Evolutionary conservation across 345 rosid genomes (phyloP), one percentile per base, ranked within the genome.

Genomic region (Conringia planisiliqua): DNA sequence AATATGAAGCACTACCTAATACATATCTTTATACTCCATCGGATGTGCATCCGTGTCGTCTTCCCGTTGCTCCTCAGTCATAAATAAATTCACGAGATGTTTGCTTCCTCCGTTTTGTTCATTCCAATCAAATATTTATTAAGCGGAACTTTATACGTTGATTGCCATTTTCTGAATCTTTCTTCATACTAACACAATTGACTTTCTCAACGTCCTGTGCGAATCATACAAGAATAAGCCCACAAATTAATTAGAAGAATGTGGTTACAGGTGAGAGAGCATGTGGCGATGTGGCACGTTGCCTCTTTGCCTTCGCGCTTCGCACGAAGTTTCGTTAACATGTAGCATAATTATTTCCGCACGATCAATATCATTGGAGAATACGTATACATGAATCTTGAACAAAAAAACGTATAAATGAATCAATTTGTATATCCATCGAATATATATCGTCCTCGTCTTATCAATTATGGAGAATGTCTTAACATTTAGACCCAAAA

Each of bases 251-350:
- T 66, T 57, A 16, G 8, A 44, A 40, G 18, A 67, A 74, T 67
- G 43, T 29, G 42, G 61, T 33, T 47, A 73, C 39, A 33, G 22
- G 71, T 43, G 32, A 74, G 66, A 73, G 42, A 30, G 17, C 46
- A 50, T 50, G 71, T 47, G 32, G 42, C 69, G 54, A 55, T 54
- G 56, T 73, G 48, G 7, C 48, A 73, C 62, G 71, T 36, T 66
- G 51, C 55, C 59, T 66, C 40, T 56, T 74, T 26, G 40, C 59
- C 71, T 36, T 66, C 9, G 59, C 20, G 62, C 73, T 59, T 67
- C 73, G 29, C 73, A 75, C 68, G 73, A 67, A 58, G 62, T 67
- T 74, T 67, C 78, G 58, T 58, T 58, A 9, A 2, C 57, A 17
- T 7, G 20, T 27, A 18, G 32, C 60, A 57, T 62, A 9, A 66